phyloP scores from a whole-genome alignment of 352 stramenopile genomes.

The Peronospora belbahrii region DNA sequence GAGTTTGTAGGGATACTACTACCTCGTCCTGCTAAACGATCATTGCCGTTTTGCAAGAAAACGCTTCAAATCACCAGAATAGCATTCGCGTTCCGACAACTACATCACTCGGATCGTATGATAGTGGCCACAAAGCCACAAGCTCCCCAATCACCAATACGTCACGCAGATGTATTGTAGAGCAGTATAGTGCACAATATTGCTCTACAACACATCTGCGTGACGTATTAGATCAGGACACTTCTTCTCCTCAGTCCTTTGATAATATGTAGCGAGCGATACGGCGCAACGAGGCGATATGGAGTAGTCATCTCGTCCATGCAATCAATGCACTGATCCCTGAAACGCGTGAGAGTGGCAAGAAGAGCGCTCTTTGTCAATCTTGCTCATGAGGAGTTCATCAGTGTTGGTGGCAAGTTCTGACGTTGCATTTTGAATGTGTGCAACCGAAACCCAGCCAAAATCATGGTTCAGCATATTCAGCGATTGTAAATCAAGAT shows the following conservation, averaged over 20 bases:
- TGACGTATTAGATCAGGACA: not conserved
- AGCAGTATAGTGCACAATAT: no score
- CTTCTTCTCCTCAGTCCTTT: conserved; percentile 6
- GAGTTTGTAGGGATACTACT: no score
- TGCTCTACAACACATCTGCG: no score
- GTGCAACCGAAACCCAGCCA: conserved; percentile 37
- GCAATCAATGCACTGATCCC: conserved; percentile 21
- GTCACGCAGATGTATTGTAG: no score
- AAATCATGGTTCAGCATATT: conserved; percentile 53
- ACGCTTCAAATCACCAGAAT: no score
- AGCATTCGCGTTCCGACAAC: no score
- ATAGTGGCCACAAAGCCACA: no score
- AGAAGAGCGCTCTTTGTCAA: conserved; percentile 17
- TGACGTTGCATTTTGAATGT: conserved; percentile 25
- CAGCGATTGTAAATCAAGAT: conserved; percentile 50
- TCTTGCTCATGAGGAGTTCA: conserved; percentile 16
- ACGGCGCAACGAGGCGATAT: conserved; percentile 14
- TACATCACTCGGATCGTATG: no score
- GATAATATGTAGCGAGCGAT: conserved; percentile 8
- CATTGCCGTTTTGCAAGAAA: no score
- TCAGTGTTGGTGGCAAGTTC: conserved; percentile 13
- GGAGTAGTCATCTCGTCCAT: conserved; percentile 15
- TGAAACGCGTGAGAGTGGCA: conserved; percentile 19
- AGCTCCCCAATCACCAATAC: no score
- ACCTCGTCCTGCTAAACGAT: no score